Base-by-base conservation (phyloP, 2,329 filamentous ascomycete genomes). In the Penicillium sp. region DNA sequence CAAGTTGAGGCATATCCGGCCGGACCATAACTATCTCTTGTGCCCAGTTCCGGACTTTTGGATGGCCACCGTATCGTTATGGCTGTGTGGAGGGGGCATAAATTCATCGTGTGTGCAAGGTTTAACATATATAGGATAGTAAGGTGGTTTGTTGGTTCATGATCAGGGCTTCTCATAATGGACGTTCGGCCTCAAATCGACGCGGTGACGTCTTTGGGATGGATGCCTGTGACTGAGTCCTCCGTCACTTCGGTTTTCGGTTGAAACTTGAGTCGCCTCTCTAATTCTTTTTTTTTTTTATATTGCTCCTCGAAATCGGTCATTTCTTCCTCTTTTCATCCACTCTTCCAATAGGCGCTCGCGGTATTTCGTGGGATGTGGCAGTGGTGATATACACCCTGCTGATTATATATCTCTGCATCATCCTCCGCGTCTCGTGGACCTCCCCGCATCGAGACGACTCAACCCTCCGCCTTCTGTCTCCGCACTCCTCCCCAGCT, bases 201-300 rank as follows among this genome's bases (percentile, higher is more conserved):
- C 42, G 22, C 20, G 15, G 48, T 57, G 55, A 57, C 55, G 55
- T 58, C 31, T 31, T 31, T 49, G 41, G 48, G 39, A 49, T 12
- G 22, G 20, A 22, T 42, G 54, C 37, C 43, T 39, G 43, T 55
- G 52, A 47, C 28, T 47, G 22, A 7, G 15, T 45, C 25, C 42
- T 47, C 10, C 10, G 20, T 22, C 39, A 10, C 31, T 42, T 20
- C 17, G 39, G 10, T 1, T 22, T 17, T 31, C 43, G 28, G 3
- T 31, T 25, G 20, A 20, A 20, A 20, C 20, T 20, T 20, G 31
- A 31, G 31, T 31, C 31, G 31, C 31, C 14, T 47, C 22, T 47
- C 22, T 25, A 2, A 3, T 17, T 17, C 22, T 8, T 22, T 5
- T 28, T 31, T 0, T 3, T 31, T 28, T 14, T 1, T 14, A 2